phyloP scores from a whole-genome alignment of 179 eudicot species.

The Actinidia polygama region DNA sequence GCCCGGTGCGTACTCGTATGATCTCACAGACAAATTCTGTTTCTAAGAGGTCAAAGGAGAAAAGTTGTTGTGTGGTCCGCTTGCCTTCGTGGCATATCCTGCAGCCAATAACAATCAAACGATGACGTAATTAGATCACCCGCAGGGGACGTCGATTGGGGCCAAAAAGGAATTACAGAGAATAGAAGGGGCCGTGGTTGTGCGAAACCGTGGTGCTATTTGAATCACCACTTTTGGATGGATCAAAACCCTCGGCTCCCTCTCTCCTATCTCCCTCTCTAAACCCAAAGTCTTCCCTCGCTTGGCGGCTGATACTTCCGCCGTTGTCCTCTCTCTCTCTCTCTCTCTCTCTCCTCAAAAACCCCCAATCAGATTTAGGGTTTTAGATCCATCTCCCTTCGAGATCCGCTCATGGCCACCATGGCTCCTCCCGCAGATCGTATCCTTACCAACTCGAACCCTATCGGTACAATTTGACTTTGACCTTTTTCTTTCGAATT shows the following conservation, averaged over 20 bases:
- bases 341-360: slow-evolving; percentile 16
- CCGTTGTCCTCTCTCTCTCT: slow-evolving; percentile 13
- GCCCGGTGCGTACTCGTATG: not conserved
- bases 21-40: not conserved
- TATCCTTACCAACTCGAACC: slow-evolving; percentile 40
- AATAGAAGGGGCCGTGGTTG: not conserved
- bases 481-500: not conserved
- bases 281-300: slow-evolving; percentile 33
- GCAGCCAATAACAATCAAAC: not conserved
- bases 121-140: slow-evolving; percentile 16
- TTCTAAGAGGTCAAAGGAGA: not conserved
- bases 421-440: slow-evolving; percentile 66
- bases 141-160: not conserved
- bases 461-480: not conserved
- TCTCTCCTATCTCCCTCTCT: slow-evolving; percentile 18
- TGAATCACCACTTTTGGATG: slow-evolving; percentile 43
- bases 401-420: slow-evolving; percentile 59
- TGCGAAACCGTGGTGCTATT: slow-evolving; percentile 45
- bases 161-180: not conserved
- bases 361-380: slow-evolving; percentile 19
- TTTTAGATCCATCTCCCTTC: slow-evolving; percentile 20
- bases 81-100: not conserved
- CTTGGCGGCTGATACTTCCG: slow-evolving; percentile 37
- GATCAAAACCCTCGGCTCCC: slow-evolving; percentile 39
- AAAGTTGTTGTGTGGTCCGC: no score